phyloP scores from a whole-genome alignment of 805 yeast species.

The Ogataea henricii region DNA sequence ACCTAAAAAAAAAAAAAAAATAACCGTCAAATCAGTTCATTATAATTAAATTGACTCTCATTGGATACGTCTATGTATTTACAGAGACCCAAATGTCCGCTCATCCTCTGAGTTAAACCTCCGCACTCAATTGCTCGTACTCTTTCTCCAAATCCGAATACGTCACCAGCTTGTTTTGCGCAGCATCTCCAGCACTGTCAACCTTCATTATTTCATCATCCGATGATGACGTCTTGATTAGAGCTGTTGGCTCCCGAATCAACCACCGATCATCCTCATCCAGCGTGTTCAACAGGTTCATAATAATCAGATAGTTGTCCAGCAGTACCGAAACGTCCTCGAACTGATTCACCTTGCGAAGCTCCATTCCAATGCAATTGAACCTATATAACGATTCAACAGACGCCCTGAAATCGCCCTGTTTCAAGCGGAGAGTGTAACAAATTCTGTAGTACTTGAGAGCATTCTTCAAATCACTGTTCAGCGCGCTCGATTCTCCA shows the following conservation, averaged over 20 bases:
- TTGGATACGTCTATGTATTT: conserved; percentile 4
- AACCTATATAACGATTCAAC: conserved; percentile 45
- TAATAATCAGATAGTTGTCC: conserved; percentile 41
- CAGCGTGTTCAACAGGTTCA: conserved; percentile 42
- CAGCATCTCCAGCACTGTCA: neutral
- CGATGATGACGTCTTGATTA: conserved; percentile 10
- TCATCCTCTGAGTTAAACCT: neutral
- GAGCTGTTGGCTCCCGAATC: conserved; percentile 24
- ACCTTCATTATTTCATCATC: conserved; percentile 7
- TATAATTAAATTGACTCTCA: conserved; percentile 4
- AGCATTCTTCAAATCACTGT: conserved; percentile 33
- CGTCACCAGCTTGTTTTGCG: conserved; percentile 13
- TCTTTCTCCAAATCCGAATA: conserved; percentile 27
- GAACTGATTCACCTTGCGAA: conserved; percentile 11
- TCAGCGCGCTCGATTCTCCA: conserved; percentile 28
- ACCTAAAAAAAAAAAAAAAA: too few species aligned
- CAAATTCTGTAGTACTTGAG: conserved; percentile 51
- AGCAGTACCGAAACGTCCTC: conserved; percentile 25
- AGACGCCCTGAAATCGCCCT: conserved; percentile 53
- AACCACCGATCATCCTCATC: conserved; percentile 45
- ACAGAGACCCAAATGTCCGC: neutral
- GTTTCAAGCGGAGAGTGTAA: conserved; percentile 51
- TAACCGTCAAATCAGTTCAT: conserved; percentile 4
- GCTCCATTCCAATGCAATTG: conserved; percentile 30
- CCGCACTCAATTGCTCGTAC: conserved; percentile 13